phyloP scores from a whole-genome alignment of 345 rosid species.

The Barbarea vulgaris region DNA sequence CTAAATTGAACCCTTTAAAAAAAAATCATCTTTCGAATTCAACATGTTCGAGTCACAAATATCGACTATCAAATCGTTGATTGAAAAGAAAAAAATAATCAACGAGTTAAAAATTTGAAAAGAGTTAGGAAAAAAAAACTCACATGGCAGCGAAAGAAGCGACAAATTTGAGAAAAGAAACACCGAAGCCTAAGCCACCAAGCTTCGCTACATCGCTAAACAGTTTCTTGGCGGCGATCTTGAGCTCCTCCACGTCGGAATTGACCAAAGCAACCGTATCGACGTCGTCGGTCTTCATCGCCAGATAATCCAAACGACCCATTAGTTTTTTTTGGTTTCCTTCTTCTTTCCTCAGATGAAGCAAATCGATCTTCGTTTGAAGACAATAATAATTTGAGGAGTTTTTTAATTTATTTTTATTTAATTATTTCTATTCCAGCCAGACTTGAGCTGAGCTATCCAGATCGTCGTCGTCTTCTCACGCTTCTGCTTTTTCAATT shows the following conservation, averaged over 20 bases:
- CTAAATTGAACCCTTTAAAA: neutral
- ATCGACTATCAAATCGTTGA: neutral
- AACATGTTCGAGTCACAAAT: neutral
- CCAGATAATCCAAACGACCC: slow-evolving; percentile 70
- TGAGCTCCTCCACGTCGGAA: slow-evolving; percentile 63
- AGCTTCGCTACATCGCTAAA: slow-evolving; percentile 56
- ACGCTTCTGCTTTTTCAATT: neutral
- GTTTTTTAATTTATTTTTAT: no score
- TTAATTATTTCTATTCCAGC: neutral
- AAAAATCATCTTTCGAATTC: neutral
- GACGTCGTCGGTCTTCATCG: slow-evolving; percentile 62
- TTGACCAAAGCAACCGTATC: slow-evolving; percentile 47
- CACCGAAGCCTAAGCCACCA: slow-evolving; percentile 74
- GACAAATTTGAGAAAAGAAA: slow-evolving; percentile 75
- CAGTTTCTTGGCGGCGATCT: slow-evolving; percentile 60
- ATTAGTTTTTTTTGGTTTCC: neutral
- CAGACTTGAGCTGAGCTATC: neutral
- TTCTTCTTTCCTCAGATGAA: neutral
- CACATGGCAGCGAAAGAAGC: slow-evolving; percentile 86
- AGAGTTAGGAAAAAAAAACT: slow-evolving; percentile 17
- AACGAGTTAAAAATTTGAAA: neutral
- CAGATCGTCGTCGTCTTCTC: neutral
- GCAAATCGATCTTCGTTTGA: slow-evolving; percentile 10
- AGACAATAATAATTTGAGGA: slow-evolving; percentile 19
- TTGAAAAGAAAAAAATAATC: no score